These are phyloP conservation scores for Rhodotorula babjevae DNA, from an alignment of 768 basidiomycete species.

Conservation along the genomic window DNA sequence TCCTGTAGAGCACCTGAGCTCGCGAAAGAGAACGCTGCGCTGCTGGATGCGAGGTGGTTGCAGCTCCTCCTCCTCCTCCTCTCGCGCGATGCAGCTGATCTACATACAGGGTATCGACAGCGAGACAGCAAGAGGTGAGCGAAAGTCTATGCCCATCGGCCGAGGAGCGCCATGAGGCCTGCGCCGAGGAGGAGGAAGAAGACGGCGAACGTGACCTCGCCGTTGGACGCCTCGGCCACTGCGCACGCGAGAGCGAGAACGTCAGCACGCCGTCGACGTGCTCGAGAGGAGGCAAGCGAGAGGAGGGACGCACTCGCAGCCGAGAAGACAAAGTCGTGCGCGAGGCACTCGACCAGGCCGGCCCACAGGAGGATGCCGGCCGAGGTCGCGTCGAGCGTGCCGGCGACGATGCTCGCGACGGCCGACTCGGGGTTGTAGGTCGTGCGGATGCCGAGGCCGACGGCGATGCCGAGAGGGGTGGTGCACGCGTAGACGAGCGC, in stretches of 20 bases:
- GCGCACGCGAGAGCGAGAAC: neutral
- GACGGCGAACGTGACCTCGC: conserved; percentile 46
- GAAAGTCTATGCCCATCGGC: conserved; percentile 63
- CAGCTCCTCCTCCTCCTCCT: too few relatives aligned
- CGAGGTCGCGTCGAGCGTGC: conserved; percentile 76
- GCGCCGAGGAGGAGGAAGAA: conserved; percentile 73
- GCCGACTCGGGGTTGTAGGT: conserved; percentile 72
- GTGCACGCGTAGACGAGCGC: conserved; percentile 68
- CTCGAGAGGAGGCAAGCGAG: neutral
- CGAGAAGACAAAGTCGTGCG: conserved; percentile 91
- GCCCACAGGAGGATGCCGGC: conserved; percentile 85
- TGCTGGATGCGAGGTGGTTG: too few relatives aligned
- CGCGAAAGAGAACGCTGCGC: too few relatives aligned
- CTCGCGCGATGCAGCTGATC: too few relatives aligned
- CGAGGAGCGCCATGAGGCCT: conserved; percentile 84
- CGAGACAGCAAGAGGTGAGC: too few relatives aligned
- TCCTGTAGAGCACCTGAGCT: too few relatives aligned
- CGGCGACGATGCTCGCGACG: conserved; percentile 74
- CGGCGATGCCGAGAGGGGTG: conserved; percentile 83
- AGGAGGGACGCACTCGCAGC: conserved; percentile 1
- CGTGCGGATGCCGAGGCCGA: conserved; percentile 51
- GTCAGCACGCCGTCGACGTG: conserved; percentile 57
- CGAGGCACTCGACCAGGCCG: conserved; percentile 80
- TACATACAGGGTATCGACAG: too few relatives aligned
- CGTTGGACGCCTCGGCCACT: conserved; percentile 63